A percentile compares a stretch with the other conserved stretches of the same genome.
Evolutionary conservation across 2,329 filamentous ascomycete genomes (phyloP).

Genomic region (Penicillium sp.): DNA sequence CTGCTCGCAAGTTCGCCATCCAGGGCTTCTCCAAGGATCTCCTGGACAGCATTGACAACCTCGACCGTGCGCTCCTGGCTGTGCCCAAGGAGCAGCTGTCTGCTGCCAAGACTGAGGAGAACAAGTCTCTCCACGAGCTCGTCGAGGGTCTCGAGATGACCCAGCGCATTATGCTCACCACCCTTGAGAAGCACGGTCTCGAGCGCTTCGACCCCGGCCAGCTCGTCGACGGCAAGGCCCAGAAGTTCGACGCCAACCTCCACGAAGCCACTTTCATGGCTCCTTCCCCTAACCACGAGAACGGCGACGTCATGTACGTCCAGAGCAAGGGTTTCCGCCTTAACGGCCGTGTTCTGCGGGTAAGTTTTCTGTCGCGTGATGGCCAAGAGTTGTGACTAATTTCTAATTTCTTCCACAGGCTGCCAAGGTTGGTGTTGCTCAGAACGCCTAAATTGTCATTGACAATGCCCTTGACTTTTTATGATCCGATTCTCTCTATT

Average conservation of each 20-base stretch:
- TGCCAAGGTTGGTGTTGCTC: slow-evolving; percentile 94
- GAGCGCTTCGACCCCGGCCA: slow-evolving; percentile 78
- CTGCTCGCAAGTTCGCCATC: slow-evolving; percentile 88
- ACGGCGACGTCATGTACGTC: slow-evolving; percentile 85
- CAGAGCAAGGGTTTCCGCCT: slow-evolving; percentile 96
- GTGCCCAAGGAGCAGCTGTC: slow-evolving; percentile 75
- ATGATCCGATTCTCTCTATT: slow-evolving; percentile 1
- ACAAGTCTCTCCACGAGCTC: slow-evolving; percentile 75
- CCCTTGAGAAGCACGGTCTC: slow-evolving; percentile 90
- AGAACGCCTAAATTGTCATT: slow-evolving; percentile 60
- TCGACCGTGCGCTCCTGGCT: slow-evolving; percentile 84
- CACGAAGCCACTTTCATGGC: slow-evolving; percentile 97
- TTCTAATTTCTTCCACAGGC: slow-evolving; percentile 49
- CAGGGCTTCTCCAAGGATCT: slow-evolving; percentile 93
- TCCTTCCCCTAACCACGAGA: slow-evolving; percentile 81
- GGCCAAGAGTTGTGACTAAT: background rate
- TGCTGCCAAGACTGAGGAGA: slow-evolving; percentile 53
- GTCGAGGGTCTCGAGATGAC: slow-evolving; percentile 96
- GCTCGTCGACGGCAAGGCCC: slow-evolving; percentile 55
- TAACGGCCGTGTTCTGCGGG: slow-evolving; percentile 83
- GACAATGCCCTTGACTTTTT: slow-evolving; percentile 10
- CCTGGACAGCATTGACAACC: slow-evolving; percentile 93
- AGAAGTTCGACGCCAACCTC: slow-evolving; percentile 94
- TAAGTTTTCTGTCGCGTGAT: slow-evolving; percentile 31
- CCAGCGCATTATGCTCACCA: slow-evolving; percentile 80